Conservation (phyloP, 208 protist genomes). For the Trypanosoma caninum region DNA sequence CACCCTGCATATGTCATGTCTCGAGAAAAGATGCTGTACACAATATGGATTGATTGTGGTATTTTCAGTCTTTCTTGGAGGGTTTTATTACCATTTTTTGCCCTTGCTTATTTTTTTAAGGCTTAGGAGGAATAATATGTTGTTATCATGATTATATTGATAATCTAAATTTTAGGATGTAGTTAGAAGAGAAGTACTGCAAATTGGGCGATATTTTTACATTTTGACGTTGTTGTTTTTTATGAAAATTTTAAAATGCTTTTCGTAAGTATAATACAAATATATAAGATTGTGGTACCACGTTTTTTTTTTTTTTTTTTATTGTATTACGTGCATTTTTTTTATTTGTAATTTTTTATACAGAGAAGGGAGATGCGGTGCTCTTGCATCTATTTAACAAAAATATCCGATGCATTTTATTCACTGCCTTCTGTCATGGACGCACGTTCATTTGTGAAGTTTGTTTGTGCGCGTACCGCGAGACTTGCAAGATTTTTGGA, state of each 20-base stretch:
- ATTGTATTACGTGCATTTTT: neutral
- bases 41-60: conserved; percentile 84
- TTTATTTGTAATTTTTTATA: neutral
- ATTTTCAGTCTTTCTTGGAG: conserved; percentile 67
- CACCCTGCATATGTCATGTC: conserved; percentile 89
- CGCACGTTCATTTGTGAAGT: conserved; percentile 48
- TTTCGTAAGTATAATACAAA: neutral
- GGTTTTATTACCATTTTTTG: conserved; percentile 78
- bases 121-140: conserved; percentile 38
- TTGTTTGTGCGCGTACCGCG: conserved; percentile 42
- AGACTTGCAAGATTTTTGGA: conserved; percentile 38
- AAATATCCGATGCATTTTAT: conserved; percentile 39
- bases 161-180: too few species aligned
- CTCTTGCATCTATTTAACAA: conserved; percentile 6
- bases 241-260: conserved; percentile 1
- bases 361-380: conserved; percentile 4
- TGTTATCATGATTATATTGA: neutral
- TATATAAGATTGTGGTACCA: neutral
- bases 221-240: neutral
- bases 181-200: too few species aligned
- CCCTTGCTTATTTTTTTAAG: conserved; percentile 85
- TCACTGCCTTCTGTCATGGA: conserved; percentile 76
- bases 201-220: conserved; percentile 11
- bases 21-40: conserved; percentile 89
- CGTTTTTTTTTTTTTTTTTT: conserved; percentile 9